phyloP scores from a whole-genome alignment of 2,329 filamentous ascomycete species.

The Aspergillus sp. region DNA sequence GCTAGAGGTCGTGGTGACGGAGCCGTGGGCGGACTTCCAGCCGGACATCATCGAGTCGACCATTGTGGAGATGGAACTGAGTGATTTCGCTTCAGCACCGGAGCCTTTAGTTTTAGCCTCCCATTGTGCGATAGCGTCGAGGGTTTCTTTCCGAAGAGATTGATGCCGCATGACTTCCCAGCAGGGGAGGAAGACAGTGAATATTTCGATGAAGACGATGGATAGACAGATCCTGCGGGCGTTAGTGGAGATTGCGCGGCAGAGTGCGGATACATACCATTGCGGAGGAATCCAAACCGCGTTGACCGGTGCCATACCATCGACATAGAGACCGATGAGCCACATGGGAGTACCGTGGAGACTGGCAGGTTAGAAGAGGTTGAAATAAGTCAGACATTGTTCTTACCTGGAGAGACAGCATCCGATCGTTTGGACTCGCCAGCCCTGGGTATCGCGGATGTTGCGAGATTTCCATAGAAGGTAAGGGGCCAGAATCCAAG shows the following conservation, averaged over 20 bases:
- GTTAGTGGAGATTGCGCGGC: background rate
- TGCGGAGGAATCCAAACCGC: constrained; percentile 59
- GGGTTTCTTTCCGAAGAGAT: constrained; percentile 33
- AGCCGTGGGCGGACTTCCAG: constrained; percentile 33
- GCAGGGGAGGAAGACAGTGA: constrained; percentile 63
- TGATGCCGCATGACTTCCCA: constrained; percentile 52
- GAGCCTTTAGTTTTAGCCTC: constrained; percentile 33
- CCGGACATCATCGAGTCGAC: constrained; percentile 30
- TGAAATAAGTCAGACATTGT: constrained; percentile 20
- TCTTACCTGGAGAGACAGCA: constrained; percentile 46
- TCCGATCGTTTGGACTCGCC: constrained; percentile 62
- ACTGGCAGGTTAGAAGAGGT: constrained; percentile 32
- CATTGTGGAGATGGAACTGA: constrained; percentile 29
- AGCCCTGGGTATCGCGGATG: constrained; percentile 65
- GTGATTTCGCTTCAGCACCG: constrained; percentile 25
- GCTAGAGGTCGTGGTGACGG: constrained; percentile 34
- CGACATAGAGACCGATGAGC: constrained; percentile 58
- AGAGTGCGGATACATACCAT: constrained; percentile 50
- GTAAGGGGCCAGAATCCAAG: constrained; percentile 20
- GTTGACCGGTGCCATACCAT: constrained; percentile 54
- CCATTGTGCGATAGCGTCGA: constrained; percentile 39
- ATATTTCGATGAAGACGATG: constrained; percentile 63
- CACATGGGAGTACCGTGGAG: constrained; percentile 67
- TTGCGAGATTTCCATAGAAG: constrained; percentile 61
- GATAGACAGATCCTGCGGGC: constrained; percentile 52